A percentile compares a stretch with the other conserved stretches of the same genome.
Conservation (phyloP, 2,329 filamentous ascomycete species). For the Arthrocladium fulminans region DNA sequence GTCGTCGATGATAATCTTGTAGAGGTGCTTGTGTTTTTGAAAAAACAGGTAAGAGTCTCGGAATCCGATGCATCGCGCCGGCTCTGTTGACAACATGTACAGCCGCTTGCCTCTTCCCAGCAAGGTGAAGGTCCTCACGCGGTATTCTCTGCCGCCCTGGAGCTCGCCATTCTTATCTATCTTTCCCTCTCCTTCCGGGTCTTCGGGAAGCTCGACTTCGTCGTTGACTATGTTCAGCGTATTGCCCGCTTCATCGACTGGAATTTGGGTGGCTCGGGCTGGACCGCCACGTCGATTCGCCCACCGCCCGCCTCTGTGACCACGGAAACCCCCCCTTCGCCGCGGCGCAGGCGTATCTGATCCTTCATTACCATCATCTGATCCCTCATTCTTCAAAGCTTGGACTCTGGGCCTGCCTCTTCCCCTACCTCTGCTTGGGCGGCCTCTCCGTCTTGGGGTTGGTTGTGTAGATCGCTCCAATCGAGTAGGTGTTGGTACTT, state of each 20-base stretch:
- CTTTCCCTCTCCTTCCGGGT: conserved; percentile 82
- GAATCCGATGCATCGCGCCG: conserved; percentile 92
- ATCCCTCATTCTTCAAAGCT: conserved; percentile 54
- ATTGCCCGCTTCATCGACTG: conserved; percentile 89
- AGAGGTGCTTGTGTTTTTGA: conserved; percentile 90
- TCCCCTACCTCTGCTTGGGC: conserved; percentile 45
- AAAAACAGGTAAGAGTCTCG: conserved; percentile 98
- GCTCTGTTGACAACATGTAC: conserved; percentile 98
- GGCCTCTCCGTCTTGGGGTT: conserved; percentile 35
- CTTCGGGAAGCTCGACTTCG: conserved; percentile 80
- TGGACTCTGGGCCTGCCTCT: conserved; percentile 71
- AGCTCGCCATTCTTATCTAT: conserved; percentile 84
- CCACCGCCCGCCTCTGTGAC: conserved; percentile 56
- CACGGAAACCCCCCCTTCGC: conserved; percentile 55
- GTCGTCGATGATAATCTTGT: conserved; percentile 96
- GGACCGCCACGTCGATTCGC: conserved; percentile 62
- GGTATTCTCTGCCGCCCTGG: conserved; percentile 77
- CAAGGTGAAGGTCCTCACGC: conserved; percentile 90
- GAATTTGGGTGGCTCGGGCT: conserved; percentile 69
- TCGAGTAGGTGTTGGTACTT: conserved; percentile 29
- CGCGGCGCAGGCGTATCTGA: conserved; percentile 46
- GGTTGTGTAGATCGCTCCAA: conserved; percentile 38
- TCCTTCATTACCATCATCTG: conserved; percentile 45
- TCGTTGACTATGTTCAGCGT: conserved; percentile 84
- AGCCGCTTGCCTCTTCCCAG: conserved; percentile 71